Conservation (phyloP, 768 basidiomycete species). For the Polyporus arcularius region DNA sequence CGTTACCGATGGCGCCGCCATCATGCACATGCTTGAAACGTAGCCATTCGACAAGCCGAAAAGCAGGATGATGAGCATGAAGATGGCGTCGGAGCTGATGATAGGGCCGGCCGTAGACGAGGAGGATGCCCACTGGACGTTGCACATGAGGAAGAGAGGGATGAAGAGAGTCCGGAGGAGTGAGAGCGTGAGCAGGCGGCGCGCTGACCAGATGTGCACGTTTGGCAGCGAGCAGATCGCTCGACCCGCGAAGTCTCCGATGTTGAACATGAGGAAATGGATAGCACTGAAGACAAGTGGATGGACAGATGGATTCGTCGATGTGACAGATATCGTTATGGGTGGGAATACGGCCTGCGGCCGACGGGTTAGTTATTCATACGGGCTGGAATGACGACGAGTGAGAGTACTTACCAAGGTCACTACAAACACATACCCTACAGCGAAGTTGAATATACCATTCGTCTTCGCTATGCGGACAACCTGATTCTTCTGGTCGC, state of each 20-base stretch:
- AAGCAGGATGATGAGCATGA: constrained; percentile 67
- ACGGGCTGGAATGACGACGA: neutral
- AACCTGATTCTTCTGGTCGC: constrained; percentile 44
- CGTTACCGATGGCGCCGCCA: constrained; percentile 77
- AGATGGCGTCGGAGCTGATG: constrained; percentile 75
- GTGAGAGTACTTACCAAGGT: constrained; percentile 62
- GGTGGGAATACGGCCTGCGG: constrained; percentile 83
- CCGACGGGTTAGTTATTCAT: constrained; percentile 3
- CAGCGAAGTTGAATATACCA: constrained; percentile 65
- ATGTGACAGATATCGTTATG: constrained; percentile 74
- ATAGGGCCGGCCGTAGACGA: constrained; percentile 26
- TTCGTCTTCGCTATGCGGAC: constrained; percentile 65
- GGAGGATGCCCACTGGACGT: constrained; percentile 53
- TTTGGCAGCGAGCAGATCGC: constrained; percentile 65
- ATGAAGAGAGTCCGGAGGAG: constrained; percentile 78
- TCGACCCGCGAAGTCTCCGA: constrained; percentile 72
- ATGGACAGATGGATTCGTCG: constrained; percentile 66
- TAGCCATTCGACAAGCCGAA: constrained; percentile 87
- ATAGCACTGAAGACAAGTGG: constrained; percentile 81
- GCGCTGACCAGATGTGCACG: constrained; percentile 69
- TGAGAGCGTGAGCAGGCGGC: constrained; percentile 61
- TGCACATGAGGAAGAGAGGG: constrained; percentile 87
- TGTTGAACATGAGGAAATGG: constrained; percentile 77
- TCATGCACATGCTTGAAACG: constrained; percentile 75
- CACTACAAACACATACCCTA: constrained; percentile 73